Conservation (phyloP, 2,329 filamentous ascomycete genomes). For the Xylariaceae sp. region DNA sequence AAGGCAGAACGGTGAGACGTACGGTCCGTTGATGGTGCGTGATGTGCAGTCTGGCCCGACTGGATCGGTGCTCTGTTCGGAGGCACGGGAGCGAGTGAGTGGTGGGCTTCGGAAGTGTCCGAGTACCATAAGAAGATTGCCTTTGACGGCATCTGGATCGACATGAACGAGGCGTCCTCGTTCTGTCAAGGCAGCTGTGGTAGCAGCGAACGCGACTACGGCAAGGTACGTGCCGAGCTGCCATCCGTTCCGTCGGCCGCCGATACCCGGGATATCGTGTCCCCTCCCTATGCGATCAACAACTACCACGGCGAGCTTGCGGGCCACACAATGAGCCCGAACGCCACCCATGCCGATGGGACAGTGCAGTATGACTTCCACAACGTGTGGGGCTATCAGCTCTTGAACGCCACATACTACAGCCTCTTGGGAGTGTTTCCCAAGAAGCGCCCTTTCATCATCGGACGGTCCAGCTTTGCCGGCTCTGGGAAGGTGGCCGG, state of each 20-base stretch:
- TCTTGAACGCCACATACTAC: slow-evolving; percentile 71
- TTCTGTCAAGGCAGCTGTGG: slow-evolving; percentile 72
- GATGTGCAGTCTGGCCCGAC: slow-evolving; percentile 56
- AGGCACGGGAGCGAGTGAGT: slow-evolving; percentile 56
- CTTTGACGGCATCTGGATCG: slow-evolving; percentile 52
- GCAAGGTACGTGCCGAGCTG: slow-evolving; percentile 4
- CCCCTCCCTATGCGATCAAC: slow-evolving; percentile 72
- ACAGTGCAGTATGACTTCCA: slow-evolving; percentile 76
- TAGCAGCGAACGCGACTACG: slow-evolving; percentile 43
- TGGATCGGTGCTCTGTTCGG: slow-evolving; percentile 60
- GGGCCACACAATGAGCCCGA: slow-evolving; percentile 67
- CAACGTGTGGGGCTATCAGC: slow-evolving; percentile 70
- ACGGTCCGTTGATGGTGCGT: not conserved
- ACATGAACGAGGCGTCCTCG: slow-evolving; percentile 54
- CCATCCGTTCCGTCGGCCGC: not conserved
- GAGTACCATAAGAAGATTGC: slow-evolving; percentile 48
- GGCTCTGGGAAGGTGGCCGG: slow-evolving; percentile 71
- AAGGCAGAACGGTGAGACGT: too few species aligned
- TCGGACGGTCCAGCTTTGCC: slow-evolving; percentile 75
- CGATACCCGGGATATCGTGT: slow-evolving; percentile 56
- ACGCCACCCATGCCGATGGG: slow-evolving; percentile 71
- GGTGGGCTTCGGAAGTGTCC: slow-evolving; percentile 61
- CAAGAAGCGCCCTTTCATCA: slow-evolving; percentile 72
- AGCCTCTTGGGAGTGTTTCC: slow-evolving; percentile 61
- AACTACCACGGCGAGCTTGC: slow-evolving; percentile 67